phyloP scores from a whole-genome alignment of 2,329 filamentous ascomycete species.

The Macroventuria anomochaeta region DNA sequence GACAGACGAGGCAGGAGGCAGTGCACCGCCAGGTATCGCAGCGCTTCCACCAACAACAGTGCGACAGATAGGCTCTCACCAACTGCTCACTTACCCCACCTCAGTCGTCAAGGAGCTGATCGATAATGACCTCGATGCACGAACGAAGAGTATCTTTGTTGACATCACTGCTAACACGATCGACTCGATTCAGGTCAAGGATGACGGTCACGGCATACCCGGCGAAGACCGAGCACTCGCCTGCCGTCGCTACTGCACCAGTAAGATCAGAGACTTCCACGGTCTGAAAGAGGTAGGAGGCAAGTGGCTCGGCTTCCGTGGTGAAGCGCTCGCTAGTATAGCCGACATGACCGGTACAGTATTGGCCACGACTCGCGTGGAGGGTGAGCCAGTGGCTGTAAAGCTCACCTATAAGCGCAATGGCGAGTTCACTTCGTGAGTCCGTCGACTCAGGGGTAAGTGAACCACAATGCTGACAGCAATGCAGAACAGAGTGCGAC shows the following conservation, averaged over 20 bases:
- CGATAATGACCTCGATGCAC: constrained; percentile 77
- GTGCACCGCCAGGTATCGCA: constrained; percentile 40
- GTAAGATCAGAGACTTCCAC: constrained; percentile 71
- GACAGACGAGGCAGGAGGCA: neutral
- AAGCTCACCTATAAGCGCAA: constrained; percentile 58
- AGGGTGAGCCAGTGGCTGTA: constrained; percentile 65
- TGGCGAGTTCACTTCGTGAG: constrained; percentile 57
- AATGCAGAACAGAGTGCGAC: constrained; percentile 37
- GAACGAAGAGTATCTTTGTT: constrained; percentile 70
- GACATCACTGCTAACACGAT: constrained; percentile 69
- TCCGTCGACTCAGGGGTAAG: neutral
- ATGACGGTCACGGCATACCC: constrained; percentile 74
- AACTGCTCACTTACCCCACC: constrained; percentile 65
- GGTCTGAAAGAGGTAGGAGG: constrained; percentile 66
- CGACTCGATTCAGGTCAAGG: constrained; percentile 69
- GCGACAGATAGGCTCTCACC: constrained; percentile 66
- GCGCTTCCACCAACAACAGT: constrained; percentile 53
- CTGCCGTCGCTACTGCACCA: constrained; percentile 73
- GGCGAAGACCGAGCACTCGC: constrained; percentile 66
- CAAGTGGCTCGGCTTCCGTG: constrained; percentile 74
- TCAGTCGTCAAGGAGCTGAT: constrained; percentile 77
- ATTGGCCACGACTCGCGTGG: constrained; percentile 67
- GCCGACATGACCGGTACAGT: constrained; percentile 65
- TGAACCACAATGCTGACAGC: constrained; percentile 6
- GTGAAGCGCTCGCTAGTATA: constrained; percentile 72